Evolutionary conservation across 805 yeast species (phyloP), one percentile per base, ranked within the genome.

Genomic region (Metschnikowia rubicola): DNA sequence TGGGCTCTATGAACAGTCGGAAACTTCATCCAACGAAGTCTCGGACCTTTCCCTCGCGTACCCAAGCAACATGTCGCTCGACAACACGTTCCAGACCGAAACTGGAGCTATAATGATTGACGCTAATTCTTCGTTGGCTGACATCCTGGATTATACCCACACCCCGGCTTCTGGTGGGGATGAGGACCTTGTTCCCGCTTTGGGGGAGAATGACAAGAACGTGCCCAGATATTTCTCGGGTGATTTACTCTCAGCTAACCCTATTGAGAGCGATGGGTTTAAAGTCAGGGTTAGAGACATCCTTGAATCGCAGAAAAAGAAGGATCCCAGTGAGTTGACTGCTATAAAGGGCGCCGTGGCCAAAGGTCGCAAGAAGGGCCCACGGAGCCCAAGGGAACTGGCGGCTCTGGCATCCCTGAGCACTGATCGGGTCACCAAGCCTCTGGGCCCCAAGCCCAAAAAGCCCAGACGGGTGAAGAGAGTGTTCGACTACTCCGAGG

Each of bases 401-500:
- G 8, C 9, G n/a, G 28, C 17, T 10, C 9, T 12, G 38, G 33
- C n/a, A 31, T n/a, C 28, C 6, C 29, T n/a, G n/a, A 19, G 29
- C 19, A 35, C 19, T n/a, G 32, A 8, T 13, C 43, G 43, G 7
- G 44, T 41, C 30, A 35, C 39, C 11, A 43, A 43, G 41, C 30
- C 35, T n/a, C 36, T 9, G 37, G 32, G 31, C 9, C 15, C 41
- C 17, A 30, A 31, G 26, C 26, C 26, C 26, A 21, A 21, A 17
- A 37, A 30, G 11, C 41, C 41, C 15, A 30, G 35, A 11, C 42
- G 38, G 35, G 41, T 15, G 3, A 51, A 40, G 32, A 31, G 43
- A 29, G 29, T 39, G 17, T 44, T 48, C 40, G 47, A 46, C 38
- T 52, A 52, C 30, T 36, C 46, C 8, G 33, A 13, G 10, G 36